phyloP scores from a whole-genome alignment of 1,139 yeast genomes.

The Yamadazyma aaseri region DNA sequence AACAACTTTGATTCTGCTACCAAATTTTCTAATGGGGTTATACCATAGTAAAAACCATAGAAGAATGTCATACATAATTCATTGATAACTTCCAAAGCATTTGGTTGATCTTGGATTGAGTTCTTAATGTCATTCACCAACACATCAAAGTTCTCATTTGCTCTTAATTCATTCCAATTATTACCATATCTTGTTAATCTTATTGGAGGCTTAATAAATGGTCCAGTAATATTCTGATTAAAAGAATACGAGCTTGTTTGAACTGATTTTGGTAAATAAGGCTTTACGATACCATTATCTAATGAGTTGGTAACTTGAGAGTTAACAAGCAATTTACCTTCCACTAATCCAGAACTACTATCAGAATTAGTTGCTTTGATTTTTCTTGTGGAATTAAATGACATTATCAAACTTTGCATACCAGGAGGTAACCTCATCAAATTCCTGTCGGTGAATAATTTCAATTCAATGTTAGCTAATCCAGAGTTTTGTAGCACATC shows the following conservation, averaged over 20 bases:
- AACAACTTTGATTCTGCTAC: constrained; percentile 44
- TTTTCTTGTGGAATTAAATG: constrained; percentile 47
- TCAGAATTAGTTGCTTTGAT: constrained; percentile 11
- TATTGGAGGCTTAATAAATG: constrained; percentile 31
- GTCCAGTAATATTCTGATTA: constrained; percentile 6
- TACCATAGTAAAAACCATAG: constrained; percentile 59
- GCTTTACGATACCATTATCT: constrained; percentile 33
- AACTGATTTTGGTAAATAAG: constrained; percentile 37
- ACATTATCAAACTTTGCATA: constrained; percentile 60
- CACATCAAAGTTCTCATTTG: constrained; percentile 35
- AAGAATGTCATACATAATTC: constrained; percentile 51
- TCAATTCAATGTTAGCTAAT: constrained; percentile 31
- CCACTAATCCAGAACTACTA: background rate
- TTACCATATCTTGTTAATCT: constrained; percentile 38
- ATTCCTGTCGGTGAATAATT: constrained; percentile 37
- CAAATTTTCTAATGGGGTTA: constrained; percentile 50
- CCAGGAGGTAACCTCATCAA: constrained; percentile 67
- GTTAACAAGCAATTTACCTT: constrained; percentile 7
- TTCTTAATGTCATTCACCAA: constrained; percentile 31
- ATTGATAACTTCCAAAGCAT: constrained; percentile 20
- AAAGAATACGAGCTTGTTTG: constrained; percentile 24
- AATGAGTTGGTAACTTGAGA: constrained; percentile 25
- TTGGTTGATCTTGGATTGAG: constrained; percentile 15
- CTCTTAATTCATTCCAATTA: constrained; percentile 52
- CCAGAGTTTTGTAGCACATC: constrained; percentile 33